A percentile compares a stretch with the other conserved stretches of the same genome.
phyloP scores from a whole-genome alignment of 1,139 yeast species.

The Diutina catenulata region DNA sequence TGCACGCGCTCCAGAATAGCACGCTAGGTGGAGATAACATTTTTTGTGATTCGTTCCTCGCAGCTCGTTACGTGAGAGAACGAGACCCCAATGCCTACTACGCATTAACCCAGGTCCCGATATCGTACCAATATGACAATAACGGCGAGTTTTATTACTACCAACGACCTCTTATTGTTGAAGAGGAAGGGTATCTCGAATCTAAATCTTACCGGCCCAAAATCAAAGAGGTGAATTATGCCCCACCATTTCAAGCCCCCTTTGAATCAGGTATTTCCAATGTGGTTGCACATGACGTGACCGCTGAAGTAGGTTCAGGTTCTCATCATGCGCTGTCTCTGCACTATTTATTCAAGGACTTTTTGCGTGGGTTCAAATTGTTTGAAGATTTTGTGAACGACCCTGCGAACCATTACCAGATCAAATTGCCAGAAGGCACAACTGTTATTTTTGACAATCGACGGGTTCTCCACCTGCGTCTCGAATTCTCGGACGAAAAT shows the following conservation, averaged over 20 bases:
- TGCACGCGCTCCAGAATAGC: conserved; percentile 55
- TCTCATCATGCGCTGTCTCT: not conserved
- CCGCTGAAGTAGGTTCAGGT: not conserved
- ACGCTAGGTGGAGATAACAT: conserved; percentile 61
- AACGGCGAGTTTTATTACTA: conserved; percentile 55
- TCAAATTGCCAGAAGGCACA: conserved; percentile 49
- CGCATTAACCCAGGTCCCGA: conserved; percentile 53
- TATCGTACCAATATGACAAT: conserved; percentile 61
- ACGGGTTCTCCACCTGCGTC: conserved; percentile 60
- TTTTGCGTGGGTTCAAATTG: conserved; percentile 43
- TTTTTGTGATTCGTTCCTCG: conserved; percentile 67
- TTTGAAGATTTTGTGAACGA: conserved; percentile 53
- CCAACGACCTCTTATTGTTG: conserved; percentile 55
- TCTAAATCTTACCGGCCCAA: conserved; percentile 11
- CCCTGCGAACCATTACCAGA: conserved; percentile 41
- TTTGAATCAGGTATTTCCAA: conserved; percentile 25
- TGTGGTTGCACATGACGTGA: not conserved
- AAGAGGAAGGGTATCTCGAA: conserved; percentile 19
- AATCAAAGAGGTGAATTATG: conserved; percentile 55
- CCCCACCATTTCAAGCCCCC: conserved; percentile 85
- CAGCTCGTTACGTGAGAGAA: conserved; percentile 43
- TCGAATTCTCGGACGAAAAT: conserved; percentile 39
- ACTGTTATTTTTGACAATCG: conserved; percentile 69
- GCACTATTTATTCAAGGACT: conserved; percentile 29
- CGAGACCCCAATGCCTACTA: conserved; percentile 52